Base-by-base conservation (phyloP, 139 green algal species). In the Raphidocelis subcapitata region DNA sequence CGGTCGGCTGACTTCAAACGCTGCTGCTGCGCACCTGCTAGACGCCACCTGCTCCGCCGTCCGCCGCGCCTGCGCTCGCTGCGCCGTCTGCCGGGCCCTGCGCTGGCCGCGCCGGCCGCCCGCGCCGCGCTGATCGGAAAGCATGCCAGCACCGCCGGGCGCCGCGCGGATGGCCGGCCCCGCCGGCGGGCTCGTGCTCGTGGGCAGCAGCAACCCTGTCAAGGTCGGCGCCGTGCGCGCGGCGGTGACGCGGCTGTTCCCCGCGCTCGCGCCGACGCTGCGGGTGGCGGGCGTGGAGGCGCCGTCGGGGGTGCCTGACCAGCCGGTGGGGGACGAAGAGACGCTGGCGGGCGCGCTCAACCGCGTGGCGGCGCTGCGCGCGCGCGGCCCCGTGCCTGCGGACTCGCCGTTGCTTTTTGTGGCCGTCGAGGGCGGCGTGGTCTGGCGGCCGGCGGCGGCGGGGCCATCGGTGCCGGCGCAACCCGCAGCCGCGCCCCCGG, bases 351-450 rank as follows among this genome's bases (percentile, higher is more conserved):
- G 73, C 24, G 79, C 79, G 0, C 47, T 67, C 35, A 85, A 82
- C 69, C 29, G 79, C 10, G 44, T 82, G 28, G 29, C 35, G 29
- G n/a, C n/a, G n/a, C n/a, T n/a, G n/a, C n/a, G n/a, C 73, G 52
- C 36, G 32, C 72, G 12, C 5, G 18, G 5, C 16, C 28, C 35
- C 18, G 31, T 51, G 62, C 35, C 24, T 26, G 31, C 20, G 12
- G 62, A 21, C 47, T 69, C 24, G 41, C 41, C 41, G 41, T 12
- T 20, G 23, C 26, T 84, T 36, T 24, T 82, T 28, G 46, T 79
- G 1, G 69, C 80, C 5, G 52, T 82, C 20, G 80, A 85, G 61
- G 80, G 80, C 4, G 80, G 80, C n/a, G 69, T 85, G 68, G 35
- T 69, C 28, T 35, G 46, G 36, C 35, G 56, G 41, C 41, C 41